phyloP scores from a whole-genome alignment of 2,329 filamentous ascomycete genomes.

The Penicillium occitanis region DNA sequence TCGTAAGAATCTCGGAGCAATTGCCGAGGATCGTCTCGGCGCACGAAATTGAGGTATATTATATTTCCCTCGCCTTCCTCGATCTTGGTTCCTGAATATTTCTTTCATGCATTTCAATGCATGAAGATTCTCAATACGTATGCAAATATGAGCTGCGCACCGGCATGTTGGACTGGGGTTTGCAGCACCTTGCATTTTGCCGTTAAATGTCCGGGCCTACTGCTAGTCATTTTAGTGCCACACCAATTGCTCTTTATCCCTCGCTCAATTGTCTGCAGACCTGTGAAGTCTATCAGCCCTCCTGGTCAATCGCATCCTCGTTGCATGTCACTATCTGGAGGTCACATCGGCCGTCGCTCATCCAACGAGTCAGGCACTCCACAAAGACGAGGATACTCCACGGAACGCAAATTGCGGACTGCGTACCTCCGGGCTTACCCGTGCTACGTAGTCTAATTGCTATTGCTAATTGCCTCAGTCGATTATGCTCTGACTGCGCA shows the following conservation, averaged over 20 bases:
- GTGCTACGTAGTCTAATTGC: not conserved
- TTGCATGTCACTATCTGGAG: constrained; percentile 7
- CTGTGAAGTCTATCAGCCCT: not conserved
- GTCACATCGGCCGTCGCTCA: not conserved
- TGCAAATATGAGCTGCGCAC: not conserved
- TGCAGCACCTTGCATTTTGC: not conserved
- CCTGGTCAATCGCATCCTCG: constrained; percentile 1
- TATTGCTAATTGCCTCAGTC: not conserved
- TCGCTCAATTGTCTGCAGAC: not conserved
- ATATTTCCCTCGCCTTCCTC: not conserved
- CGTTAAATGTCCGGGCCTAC: constrained; percentile 17
- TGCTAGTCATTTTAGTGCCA: not conserved
- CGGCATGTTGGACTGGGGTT: not conserved
- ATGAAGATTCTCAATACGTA: not conserved
- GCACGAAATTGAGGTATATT: not conserved
- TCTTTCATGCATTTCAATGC: not conserved
- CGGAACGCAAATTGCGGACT: not conserved
- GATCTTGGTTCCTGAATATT: not conserved
- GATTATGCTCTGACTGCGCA: not conserved
- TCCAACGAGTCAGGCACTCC: not conserved
- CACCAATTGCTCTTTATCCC: not conserved
- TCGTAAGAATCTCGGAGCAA: not conserved
- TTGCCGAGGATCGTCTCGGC: not conserved
- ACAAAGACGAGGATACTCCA: not conserved
- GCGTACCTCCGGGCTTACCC: not conserved